A percentile compares a stretch with the other conserved stretches of the same genome.
These are phyloP conservation scores for Inonotus hispidus DNA, from an alignment of 1,284 basidiomycete species.

Conservation along the genomic window DNA sequence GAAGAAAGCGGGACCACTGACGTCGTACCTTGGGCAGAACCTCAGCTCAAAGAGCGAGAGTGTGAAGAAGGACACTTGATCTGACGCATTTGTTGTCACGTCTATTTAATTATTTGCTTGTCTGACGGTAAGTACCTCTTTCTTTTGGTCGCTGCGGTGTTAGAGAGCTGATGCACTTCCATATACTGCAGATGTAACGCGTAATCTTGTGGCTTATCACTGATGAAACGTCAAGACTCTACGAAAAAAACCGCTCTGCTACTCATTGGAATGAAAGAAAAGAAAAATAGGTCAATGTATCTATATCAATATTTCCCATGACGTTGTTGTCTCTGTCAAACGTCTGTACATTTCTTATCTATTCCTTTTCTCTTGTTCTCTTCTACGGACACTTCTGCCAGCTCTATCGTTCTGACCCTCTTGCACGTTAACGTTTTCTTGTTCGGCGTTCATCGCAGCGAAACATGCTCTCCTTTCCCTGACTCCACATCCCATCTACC, in stretches of 20 bases:
- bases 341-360: neutral
- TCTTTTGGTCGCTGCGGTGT: neutral
- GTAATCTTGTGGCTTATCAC: neutral
- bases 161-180: neutral
- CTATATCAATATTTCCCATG: neutral
- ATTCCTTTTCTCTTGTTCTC: neutral
- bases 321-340: neutral
- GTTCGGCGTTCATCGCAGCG: neutral
- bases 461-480: neutral
- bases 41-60: slow-evolving; percentile 1
- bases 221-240: neutral
- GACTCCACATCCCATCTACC: neutral
- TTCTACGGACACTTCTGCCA: neutral
- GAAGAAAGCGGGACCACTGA: neutral
- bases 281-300: neutral
- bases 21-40: too few relatives aligned
- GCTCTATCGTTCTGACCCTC: too few relatives aligned
- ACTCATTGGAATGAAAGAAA: neutral
- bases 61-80: slow-evolving; percentile 8
- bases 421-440: neutral
- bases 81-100: too few relatives aligned
- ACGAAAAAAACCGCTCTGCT: neutral
- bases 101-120: neutral
- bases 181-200: neutral
- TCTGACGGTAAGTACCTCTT: neutral